Evolutionary conservation across 176 grass and related monocot species (phyloP).

Genomic region (Eragrostis nindensis): DNA sequence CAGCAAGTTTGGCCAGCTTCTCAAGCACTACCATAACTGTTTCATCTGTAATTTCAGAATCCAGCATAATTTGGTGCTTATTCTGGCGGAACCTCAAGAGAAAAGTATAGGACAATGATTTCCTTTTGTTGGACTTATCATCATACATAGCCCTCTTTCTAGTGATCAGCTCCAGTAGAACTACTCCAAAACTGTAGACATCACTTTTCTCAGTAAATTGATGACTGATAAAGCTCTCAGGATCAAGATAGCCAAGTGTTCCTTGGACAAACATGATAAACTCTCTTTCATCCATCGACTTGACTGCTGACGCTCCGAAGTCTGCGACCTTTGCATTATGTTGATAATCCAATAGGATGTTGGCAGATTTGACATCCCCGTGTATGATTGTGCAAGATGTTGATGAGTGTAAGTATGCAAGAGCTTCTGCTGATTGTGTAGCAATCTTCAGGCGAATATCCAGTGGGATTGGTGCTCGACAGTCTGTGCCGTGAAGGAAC

Average conservation of each 20-base stretch:
- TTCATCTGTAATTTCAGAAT: conserved; percentile 21
- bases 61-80: conserved; percentile 5
- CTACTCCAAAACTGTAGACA: conserved; percentile 71
- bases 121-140: conserved; percentile 30
- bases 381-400: conserved; percentile 47
- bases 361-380: conserved; percentile 55
- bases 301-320: conserved; percentile 65
- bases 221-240: conserved; percentile 62
- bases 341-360: conserved; percentile 53
- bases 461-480: conserved; percentile 27
- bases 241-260: conserved; percentile 76
- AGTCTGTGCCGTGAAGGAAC: conserved; percentile 40
- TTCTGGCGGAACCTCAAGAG: conserved; percentile 16
- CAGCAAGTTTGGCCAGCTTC: conserved; percentile 14
- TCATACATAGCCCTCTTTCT: conserved; percentile 59
- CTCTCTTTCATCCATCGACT: conserved; percentile 52
- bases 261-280: conserved; percentile 70
- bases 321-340: conserved; percentile 54
- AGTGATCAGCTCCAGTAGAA: conserved; percentile 71
- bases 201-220: conserved; percentile 76
- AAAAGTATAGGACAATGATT: conserved; percentile 12
- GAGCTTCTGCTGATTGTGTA: conserved; percentile 40
- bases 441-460: conserved; percentile 46
- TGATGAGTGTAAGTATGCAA: conserved; percentile 54
- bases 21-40: conserved; percentile 16